Evolutionary conservation across 495 filamentous ascomycete species (phyloP).

Genomic region (Elasticomyces elasticus): DNA sequence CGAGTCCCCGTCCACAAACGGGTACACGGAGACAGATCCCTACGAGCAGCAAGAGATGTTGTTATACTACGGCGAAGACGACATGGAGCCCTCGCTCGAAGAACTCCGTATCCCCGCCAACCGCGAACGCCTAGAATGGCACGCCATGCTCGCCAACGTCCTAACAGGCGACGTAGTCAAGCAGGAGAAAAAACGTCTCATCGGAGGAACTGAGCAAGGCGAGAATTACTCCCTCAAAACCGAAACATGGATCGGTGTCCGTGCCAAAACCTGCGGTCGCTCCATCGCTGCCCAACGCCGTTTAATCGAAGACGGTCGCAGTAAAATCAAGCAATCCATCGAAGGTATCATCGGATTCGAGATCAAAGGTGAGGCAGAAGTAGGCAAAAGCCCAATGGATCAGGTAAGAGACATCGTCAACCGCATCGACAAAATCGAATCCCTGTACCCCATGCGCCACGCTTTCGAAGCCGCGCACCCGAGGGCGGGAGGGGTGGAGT

Average conservation of each 20-base stretch:
- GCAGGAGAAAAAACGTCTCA: constrained; percentile 91
- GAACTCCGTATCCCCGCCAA: constrained; percentile 82
- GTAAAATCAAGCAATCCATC: constrained; percentile 54
- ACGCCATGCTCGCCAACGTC: constrained; percentile 92
- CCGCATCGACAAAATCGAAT: constrained; percentile 79
- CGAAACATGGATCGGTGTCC: constrained; percentile 84
- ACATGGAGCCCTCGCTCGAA: constrained; percentile 76
- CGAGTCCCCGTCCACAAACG: constrained; percentile 75
- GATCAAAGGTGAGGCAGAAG: constrained; percentile 87
- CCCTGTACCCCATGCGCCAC: constrained; percentile 67
- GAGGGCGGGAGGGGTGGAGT: constrained; percentile 60
- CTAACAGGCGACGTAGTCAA: constrained; percentile 93
- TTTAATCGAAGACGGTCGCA: constrained; percentile 24
- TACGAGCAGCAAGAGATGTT: constrained; percentile 93
- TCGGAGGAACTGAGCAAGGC: constrained; percentile 68
- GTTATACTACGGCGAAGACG: constrained; percentile 77
- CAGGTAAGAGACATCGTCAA: constrained; percentile 83
- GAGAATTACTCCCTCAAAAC: constrained; percentile 61
- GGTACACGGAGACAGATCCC: constrained; percentile 66
- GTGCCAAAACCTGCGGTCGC: constrained; percentile 71
- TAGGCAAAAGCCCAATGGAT: constrained; percentile 70
- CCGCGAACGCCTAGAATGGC: constrained; percentile 90
- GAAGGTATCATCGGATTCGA: constrained; percentile 85
- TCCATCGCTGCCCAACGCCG: constrained; percentile 63
- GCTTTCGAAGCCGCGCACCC: constrained; percentile 64